Percentiles rank a stretch among this genome's conserved stretches.
phyloP scores from a whole-genome alignment of 1,139 yeast species.

The Magnusiomyces tetraspermus region DNA sequence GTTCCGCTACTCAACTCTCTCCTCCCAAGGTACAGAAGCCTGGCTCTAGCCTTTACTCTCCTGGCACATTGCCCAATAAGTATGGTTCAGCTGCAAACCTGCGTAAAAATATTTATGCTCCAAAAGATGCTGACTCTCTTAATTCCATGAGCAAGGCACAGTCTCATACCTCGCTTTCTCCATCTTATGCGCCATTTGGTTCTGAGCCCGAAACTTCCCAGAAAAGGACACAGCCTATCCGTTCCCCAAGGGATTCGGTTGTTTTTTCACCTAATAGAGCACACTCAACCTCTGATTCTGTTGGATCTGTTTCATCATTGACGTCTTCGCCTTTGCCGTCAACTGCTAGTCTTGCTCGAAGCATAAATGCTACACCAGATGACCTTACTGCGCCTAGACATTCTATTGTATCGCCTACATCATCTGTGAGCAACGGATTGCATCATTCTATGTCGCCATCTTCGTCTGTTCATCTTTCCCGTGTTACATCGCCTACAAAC shows the following conservation, averaged over 20 bases:
- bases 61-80: slow-evolving; percentile 15
- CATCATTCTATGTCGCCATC: not conserved
- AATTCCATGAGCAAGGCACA: not conserved
- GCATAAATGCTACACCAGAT: not conserved
- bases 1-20: not conserved
- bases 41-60: slow-evolving; percentile 15
- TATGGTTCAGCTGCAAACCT: slow-evolving; percentile 5
- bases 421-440: not conserved
- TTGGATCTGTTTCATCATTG: not conserved
- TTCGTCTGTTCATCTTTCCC: not conserved
- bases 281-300: not conserved
- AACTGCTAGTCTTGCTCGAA: not conserved
- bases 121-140: slow-evolving; percentile 6
- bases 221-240: not conserved
- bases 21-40: slow-evolving; percentile 15
- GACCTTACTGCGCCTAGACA: not conserved
- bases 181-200: not conserved
- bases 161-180: not conserved
- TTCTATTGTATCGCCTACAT: not conserved
- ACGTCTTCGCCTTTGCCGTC: slow-evolving; percentile 1
- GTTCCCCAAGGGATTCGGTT: not conserved
- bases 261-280: not conserved
- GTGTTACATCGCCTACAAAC: not conserved
- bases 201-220: not conserved
- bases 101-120: slow-evolving; percentile 12